Evolutionary conservation across 495 filamentous ascomycete genomes (phyloP), one percentile per base, ranked within the genome.

Genomic region (Apiosordaria backusii): DNA sequence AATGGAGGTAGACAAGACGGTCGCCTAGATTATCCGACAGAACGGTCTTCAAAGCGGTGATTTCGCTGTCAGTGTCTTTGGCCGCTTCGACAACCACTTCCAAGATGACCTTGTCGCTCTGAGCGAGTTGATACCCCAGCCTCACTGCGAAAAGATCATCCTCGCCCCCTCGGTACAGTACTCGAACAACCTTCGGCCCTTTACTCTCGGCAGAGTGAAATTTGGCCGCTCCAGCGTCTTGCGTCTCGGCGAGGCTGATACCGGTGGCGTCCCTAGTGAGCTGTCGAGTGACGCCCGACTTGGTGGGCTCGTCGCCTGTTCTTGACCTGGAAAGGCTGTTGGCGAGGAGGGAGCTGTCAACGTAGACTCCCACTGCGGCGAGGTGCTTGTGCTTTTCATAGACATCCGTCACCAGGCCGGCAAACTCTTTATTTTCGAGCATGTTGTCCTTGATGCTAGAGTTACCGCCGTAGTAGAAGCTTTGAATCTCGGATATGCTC

Each of bases 141-240:
- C 88, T 84, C 3, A 96, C 82, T 0, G 92, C 92, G 57, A 87
- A 84, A 16, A 85, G 84, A 71, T 96, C 93, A 76, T 97, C 93
- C 4, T 81, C 75, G 7, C 92, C 90, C 57, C 93, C 92, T 63
- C 91, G 87, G 78, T 89, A 96, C 5, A 91, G 90, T 53, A 94
- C 80, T 67, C 93, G 90, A 67, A 97, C 80, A 65, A 94, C 19
- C 21, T 65, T 64, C 5, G 24, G 57, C 4, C 65, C 63, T n/a
- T 61, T 60, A 13, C 50, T 24, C 1, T 66, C 63, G 9, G 65
- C 66, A 2, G 69, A 91, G 71, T 94, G 91, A 21, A 87, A 88
- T 60, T 85, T 88, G 66, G 89, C 84, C 4, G 77, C 77, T 62
- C 85, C 86, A 60, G 63, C 69, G 50, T 85, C 82, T 59, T 72